Base-by-base conservation (phyloP, 345 rosid species). In the Ailanthus altissimus region DNA sequence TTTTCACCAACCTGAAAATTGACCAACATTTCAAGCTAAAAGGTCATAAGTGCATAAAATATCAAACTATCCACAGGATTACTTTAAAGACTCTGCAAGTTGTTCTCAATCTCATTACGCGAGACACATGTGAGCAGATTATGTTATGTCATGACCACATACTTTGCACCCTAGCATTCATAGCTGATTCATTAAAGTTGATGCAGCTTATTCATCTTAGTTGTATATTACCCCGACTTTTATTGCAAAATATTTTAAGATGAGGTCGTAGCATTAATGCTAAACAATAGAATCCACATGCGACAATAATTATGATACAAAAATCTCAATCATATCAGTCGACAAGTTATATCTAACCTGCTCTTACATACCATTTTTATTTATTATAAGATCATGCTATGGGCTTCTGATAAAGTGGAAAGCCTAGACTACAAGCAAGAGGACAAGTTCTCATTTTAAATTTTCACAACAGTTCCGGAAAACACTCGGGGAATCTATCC, bases 21-120 rank as follows among this genome's bases (percentile, higher is more conserved):
- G 38, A 71, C 64, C 63, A 20, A 36, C 62, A 20, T 73, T 74
- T 58, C 75, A 25, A 54, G 61, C 11, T 36, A 26, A 75, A 36
- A 38, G 23, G 46, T 38, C 38, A 45, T 32, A 14, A 61, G 26
- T 47, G 23, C 42, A 62, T 73, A 23, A 43, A 13, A 8, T 23
- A 32, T 28, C 49, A 49, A 60, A 61, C 46, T 25, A 54, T 40
- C 47, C 65, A 72, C 14, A 71, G 26, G 47, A 67, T 70, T 45
- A 80, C 69, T 50, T 62, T 58, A 58, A 72, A 75, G 72, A 85
- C 64, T 80, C 36, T 70, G 78, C 88, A 76, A 83, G 80, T 83
- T 78, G 83, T 83, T 66, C 74, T 74, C 70, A 16, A 50, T 53
- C 43, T 62, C 77, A 67, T 53, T 53, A 66, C 67, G 66, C 78